Conservation (phyloP, 139 green algal species). For the Volvox africanus region DNA sequence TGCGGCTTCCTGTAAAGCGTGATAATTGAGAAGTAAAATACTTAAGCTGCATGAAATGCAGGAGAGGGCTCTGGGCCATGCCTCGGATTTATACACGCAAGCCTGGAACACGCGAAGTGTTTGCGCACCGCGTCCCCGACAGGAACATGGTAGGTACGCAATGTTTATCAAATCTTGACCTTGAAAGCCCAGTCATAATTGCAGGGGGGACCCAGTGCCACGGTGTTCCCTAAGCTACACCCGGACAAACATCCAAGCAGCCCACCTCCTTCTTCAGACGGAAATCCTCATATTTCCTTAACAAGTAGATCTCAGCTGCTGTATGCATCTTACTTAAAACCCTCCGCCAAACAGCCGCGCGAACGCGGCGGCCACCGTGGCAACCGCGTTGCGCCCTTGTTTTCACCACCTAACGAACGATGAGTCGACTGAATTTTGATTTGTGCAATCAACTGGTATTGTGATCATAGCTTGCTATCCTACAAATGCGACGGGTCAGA, state of each 20-base stretch:
- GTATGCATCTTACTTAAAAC: slow-evolving; percentile 27
- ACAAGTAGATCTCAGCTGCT: not conserved
- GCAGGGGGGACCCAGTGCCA: not conserved
- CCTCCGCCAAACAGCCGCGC: slow-evolving; percentile 15
- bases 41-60: too few species aligned
- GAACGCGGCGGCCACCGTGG: slow-evolving; percentile 21
- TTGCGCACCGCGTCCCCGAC: too few species aligned
- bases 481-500: not conserved
- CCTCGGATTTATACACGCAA: too few species aligned
- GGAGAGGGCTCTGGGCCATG: too few species aligned
- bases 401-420: not conserved
- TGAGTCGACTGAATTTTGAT: not conserved
- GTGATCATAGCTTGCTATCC: not conserved
- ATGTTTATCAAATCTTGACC: too few species aligned
- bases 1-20: slow-evolving; percentile 14
- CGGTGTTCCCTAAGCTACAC: not conserved
- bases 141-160: too few species aligned
- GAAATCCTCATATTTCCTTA: slow-evolving; percentile 13
- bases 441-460: not conserved
- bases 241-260: not conserved
- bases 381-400: not conserved
- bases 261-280: slow-evolving; percentile 32
- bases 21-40: too few species aligned
- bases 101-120: too few species aligned
- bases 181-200: too few species aligned